These are phyloP conservation scores for Taxillus chinensis DNA, from an alignment of 164 flowering plant genomes.

Conservation along the genomic window DNA sequence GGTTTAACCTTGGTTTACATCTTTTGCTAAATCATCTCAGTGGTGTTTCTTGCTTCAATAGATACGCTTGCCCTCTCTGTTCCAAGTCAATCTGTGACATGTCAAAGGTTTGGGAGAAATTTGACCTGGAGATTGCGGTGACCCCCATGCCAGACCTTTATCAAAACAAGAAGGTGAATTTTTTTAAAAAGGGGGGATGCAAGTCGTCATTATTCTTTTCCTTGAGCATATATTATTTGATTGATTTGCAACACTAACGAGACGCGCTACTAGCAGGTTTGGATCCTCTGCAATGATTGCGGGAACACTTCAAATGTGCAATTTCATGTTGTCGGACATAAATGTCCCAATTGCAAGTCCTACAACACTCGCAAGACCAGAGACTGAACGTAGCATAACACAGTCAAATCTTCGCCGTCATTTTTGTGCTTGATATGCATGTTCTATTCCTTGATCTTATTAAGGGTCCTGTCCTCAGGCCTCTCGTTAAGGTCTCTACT, in stretches of 20 bases:
- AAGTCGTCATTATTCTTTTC: too few species aligned
- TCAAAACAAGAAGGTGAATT: slow-evolving; percentile 32
- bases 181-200: not conserved
- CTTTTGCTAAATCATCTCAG: not conserved
- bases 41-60: slow-evolving; percentile 11
- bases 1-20: too few species aligned
- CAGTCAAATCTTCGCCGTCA: not conserved
- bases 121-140: slow-evolving; percentile 80
- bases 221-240: too few species aligned
- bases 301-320: slow-evolving; percentile 51
- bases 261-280: slow-evolving; percentile 31
- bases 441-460: too few species aligned
- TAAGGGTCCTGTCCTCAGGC: too few species aligned
- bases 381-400: slow-evolving; percentile 17
- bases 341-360: slow-evolving; percentile 74
- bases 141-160: slow-evolving; percentile 83
- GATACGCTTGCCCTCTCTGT: slow-evolving; percentile 93
- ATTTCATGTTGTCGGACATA: slow-evolving; percentile 71
- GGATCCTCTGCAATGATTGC: slow-evolving; percentile 83
- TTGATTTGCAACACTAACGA: not conserved
- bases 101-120: slow-evolving; percentile 91
- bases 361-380: slow-evolving; percentile 77
- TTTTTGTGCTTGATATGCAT: too few species aligned
- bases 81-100: slow-evolving; percentile 92
- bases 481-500: too few species aligned